phyloP scores from a whole-genome alignment of 495 filamentous ascomycete species.

The Cryomyces minteri region DNA sequence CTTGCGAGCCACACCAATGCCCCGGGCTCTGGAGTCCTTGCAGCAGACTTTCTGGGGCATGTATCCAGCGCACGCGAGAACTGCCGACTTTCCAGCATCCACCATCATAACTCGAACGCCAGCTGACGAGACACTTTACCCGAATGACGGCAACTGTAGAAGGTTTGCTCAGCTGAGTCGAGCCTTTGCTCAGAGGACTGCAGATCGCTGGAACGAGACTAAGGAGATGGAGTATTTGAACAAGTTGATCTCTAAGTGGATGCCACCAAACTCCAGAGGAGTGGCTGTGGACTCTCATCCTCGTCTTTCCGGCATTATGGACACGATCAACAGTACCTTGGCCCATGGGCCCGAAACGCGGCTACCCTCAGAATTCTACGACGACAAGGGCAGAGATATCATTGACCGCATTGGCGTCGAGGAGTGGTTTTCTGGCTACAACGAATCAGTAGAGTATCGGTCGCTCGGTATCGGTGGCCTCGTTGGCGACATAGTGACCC shows the following conservation, averaged over 20 bases:
- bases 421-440: constrained; percentile 86
- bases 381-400: constrained; percentile 44
- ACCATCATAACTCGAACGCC: constrained; percentile 56
- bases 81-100: constrained; percentile 43
- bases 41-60: constrained; percentile 82
- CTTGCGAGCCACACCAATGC: constrained; percentile 68
- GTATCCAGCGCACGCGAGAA: constrained; percentile 57
- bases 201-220: constrained; percentile 63
- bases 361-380: constrained; percentile 78
- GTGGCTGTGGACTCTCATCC: constrained; percentile 76
- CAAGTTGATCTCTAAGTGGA: constrained; percentile 57
- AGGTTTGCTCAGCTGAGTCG: constrained; percentile 63
- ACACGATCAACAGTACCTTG: constrained; percentile 74
- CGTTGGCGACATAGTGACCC: constrained; percentile 63
- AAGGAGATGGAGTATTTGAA: constrained; percentile 78
- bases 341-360: constrained; percentile 67
- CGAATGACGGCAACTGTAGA: constrained; percentile 73
- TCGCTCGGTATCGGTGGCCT: constrained; percentile 69
- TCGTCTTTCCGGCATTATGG: constrained; percentile 75
- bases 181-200: constrained; percentile 67
- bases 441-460: constrained; percentile 69
- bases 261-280: constrained; percentile 45
- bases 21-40: constrained; percentile 69
- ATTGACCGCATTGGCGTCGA: constrained; percentile 69
- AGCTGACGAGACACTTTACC: constrained; percentile 78